Evolutionary conservation across 1,284 basidiomycete genomes (phyloP).

Genomic region (Leccinum subspadiceum): DNA sequence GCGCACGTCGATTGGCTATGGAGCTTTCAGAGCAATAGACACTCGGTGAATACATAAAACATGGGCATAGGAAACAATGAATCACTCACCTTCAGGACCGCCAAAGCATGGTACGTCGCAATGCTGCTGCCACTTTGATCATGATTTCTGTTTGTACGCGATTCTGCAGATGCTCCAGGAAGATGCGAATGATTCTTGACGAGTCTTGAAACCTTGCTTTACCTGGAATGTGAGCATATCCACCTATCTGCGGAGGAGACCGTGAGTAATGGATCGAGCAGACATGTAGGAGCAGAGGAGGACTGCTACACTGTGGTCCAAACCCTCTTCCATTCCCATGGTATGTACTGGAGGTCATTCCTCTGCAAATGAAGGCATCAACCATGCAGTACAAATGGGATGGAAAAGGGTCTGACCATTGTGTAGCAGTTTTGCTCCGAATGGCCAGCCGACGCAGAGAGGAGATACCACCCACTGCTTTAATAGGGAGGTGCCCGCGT

Average conservation of each 20-base stretch:
- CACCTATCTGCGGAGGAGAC: background rate
- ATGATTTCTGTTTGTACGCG: background rate
- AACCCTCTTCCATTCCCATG: conserved; percentile 33
- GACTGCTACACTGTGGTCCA: conserved; percentile 22
- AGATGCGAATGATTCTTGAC: background rate
- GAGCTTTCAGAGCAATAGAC: background rate
- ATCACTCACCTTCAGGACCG: background rate
- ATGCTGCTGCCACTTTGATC: background rate
- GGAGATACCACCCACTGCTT: conserved; percentile 2
- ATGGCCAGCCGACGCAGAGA: conserved; percentile 4
- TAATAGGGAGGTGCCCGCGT: conserved; percentile 5
- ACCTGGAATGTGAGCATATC: conserved; percentile 5
- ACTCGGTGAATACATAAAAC: conserved; percentile 1
- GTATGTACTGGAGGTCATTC: conserved; percentile 27
- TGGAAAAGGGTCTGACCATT: conserved; percentile 30
- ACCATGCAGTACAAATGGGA: conserved; percentile 30
- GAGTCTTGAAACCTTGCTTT: background rate
- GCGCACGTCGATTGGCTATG: background rate
- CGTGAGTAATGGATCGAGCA: background rate
- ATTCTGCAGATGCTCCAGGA: background rate
- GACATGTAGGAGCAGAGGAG: conserved; percentile 4
- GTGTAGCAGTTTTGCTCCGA: conserved; percentile 23
- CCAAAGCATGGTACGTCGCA: background rate
- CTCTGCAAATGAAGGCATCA: conserved; percentile 21
- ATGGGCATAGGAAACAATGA: background rate